Evolutionary conservation across 164 flowering plant genomes (phyloP).

Genomic region (Dillenia suffruticosa): DNA sequence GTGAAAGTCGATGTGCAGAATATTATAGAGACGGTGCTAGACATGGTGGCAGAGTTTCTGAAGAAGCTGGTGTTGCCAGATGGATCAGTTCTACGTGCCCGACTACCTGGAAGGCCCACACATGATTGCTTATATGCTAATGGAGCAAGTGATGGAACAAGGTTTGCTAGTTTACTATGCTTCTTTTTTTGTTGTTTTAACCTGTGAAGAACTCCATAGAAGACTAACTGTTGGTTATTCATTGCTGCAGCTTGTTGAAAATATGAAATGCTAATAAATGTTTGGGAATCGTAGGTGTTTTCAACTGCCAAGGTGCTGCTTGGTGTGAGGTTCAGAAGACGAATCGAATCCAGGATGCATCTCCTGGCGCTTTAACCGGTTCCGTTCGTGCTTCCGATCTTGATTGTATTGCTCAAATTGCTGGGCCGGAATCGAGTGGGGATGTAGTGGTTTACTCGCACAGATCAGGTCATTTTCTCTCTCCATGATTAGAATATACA

Average conservation of each 20-base stretch:
- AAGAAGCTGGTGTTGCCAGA: constrained; percentile 89
- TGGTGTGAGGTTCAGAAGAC: constrained; percentile 84
- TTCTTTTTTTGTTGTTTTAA: too few relatives aligned
- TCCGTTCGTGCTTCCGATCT: constrained; percentile 63
- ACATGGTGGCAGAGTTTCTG: constrained; percentile 88
- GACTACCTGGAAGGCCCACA: constrained; percentile 83
- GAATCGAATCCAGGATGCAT: constrained; percentile 74
- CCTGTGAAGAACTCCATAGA: too few relatives aligned
- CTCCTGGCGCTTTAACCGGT: constrained; percentile 75
- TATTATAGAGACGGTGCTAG: constrained; percentile 91
- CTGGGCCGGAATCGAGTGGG: constrained; percentile 69
- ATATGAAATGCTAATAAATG: too few relatives aligned
- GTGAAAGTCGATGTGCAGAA: constrained; percentile 94
- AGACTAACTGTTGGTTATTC: too few relatives aligned
- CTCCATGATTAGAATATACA: background rate
- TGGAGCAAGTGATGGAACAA: too few relatives aligned
- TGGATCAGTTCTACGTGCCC: constrained; percentile 90
- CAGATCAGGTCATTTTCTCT: constrained; percentile 43
- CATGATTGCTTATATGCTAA: too few relatives aligned
- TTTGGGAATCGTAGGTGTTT: too few relatives aligned
- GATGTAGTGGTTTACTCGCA: constrained; percentile 54
- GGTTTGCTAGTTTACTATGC: constrained; percentile 13
- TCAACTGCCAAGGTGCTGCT: too few relatives aligned
- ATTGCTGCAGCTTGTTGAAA: too few relatives aligned
- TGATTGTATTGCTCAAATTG: constrained; percentile 54